Evolutionary conservation across 352 stramenopile species (phyloP), one percentile per base, ranked within the genome.

Genomic region (Globisporangium yorkense): DNA sequence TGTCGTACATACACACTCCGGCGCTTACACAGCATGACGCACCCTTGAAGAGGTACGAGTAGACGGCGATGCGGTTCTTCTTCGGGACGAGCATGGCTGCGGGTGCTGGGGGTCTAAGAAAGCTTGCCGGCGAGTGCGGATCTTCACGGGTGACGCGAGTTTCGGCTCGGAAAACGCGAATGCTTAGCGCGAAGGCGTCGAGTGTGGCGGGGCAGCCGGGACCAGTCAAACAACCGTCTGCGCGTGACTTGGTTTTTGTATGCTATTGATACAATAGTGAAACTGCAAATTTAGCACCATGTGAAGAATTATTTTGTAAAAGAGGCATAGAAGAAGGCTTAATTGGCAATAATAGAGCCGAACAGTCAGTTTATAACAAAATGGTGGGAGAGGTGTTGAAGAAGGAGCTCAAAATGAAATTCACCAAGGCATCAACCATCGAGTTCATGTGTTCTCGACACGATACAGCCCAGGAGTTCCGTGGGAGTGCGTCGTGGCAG

Each of bases 21-120:
- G 24, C 24, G 24, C 24, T 27, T 27, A 24, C 21, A 24, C 24
- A 27, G 24, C 24, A 27, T 27, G 43, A 85, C 74, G 69, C 71
- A 91, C 78, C 79, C 75, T 97, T 97, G 79, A 97, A 97, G 55
- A 99, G 95, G 91, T 99, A 98, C 59, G 88, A 98, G 88, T 99
- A 99, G 70, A 98, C 94, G 75, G 94, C 94, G 77, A 99, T 98
- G 74, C 97, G 95, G 89, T 98, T 98, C 80, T 97, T 96, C 87
- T 99, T 99, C 55, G 95, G 87, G 79, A 99, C 85, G 77, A 94
- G 85, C 84, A 93, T 93, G 74, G 66, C 35, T 41, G 35, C 90
- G 65, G 59, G 31, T 43, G 24, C 31, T 56, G 48, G 33, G 49
- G 49, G 59, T 78, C 67, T 83, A 81, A 80, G 71, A 89, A 88